Evolutionary conservation across 2,329 filamentous ascomycete species (phyloP), one percentile per base, ranked within the genome.

Genomic region (Simplicillium sp.): DNA sequence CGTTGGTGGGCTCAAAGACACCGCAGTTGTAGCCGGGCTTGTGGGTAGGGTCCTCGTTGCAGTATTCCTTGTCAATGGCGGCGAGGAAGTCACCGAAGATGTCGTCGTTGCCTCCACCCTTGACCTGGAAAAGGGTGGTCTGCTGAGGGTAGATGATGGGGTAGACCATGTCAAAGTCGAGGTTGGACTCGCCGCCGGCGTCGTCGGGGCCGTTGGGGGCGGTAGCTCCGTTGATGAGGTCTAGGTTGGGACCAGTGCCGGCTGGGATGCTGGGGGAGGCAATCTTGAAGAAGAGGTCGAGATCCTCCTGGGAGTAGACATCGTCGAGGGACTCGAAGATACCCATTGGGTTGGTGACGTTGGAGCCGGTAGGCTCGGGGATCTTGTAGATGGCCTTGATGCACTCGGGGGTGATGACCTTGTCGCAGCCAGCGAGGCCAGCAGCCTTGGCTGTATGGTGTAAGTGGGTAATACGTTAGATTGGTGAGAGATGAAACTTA

Each of bases 321-420:
- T 76, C 67, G n/a, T 64, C 64, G 7, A 58, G 65, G 46, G 68
- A 70, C 45, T 75, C 71, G 29, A 72, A 70, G 37, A 76, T 66
- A 20, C 69, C 71, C 36, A 68, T 65, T 34, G 62, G 66, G 53
- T 75, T 73, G 29, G 41, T 38, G 11, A 40, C 41, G 46, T 60
- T 58, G 15, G 62, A 14, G 57, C 50, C 32, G 4, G 60, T 49
- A 3, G 42, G 38, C 11, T 40, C 28, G 15, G 70, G 62, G 35
- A 66, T 62, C 4, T 57, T 50, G 47, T 69, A 72, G n/a, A 73
- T 54, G 3, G 70, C 65, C 20, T 64, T 62, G 29, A 76, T 59
- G 48, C 76, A 80, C 33, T 66, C 64, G 0, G 73, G 72, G 1
- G 73, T 78, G 47, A 80, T 76, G 51, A 71, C 65, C n/a, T 60